These are phyloP conservation scores for Lentithecium fluviatile DNA, from an alignment of 495 filamentous ascomycete species.

Conservation along the genomic window DNA sequence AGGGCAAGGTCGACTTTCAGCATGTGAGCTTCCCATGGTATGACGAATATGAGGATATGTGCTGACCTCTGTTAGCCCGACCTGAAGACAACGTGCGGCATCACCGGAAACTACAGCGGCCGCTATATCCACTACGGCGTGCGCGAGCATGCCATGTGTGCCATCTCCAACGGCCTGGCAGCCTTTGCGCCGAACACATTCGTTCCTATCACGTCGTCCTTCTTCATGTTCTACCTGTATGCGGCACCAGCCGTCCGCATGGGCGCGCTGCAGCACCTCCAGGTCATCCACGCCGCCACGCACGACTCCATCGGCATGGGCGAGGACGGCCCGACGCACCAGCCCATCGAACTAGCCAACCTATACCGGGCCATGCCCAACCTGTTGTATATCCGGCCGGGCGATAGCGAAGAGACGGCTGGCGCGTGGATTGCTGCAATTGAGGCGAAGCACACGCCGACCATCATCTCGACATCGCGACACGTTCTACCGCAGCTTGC, in stretches of 20 bases:
- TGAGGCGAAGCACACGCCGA: slow-evolving; percentile 46
- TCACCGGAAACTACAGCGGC: slow-evolving; percentile 52
- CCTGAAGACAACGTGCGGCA: slow-evolving; percentile 46
- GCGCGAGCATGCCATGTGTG: slow-evolving; percentile 56
- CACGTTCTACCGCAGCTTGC: slow-evolving; percentile 49
- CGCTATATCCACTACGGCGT: slow-evolving; percentile 57
- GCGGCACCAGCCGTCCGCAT: slow-evolving; percentile 61
- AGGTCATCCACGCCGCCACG: slow-evolving; percentile 58
- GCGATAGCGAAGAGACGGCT: slow-evolving; percentile 57
- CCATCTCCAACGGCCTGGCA: slow-evolving; percentile 56
- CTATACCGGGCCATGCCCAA: slow-evolving; percentile 63
- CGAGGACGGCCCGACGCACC: slow-evolving; percentile 62
- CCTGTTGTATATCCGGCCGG: slow-evolving; percentile 57
- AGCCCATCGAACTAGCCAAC: slow-evolving; percentile 58
- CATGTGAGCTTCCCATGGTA: slow-evolving; percentile 40
- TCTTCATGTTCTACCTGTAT: slow-evolving; percentile 63
- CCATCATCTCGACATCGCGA: slow-evolving; percentile 53
- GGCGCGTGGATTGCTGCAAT: slow-evolving; percentile 55
- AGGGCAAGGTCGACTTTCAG: slow-evolving; percentile 56
- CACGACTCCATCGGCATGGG: slow-evolving; percentile 61
- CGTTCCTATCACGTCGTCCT: slow-evolving; percentile 53
- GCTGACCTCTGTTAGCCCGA: slow-evolving; percentile 41
- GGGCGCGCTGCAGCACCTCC: slow-evolving; percentile 57
- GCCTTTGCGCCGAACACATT: slow-evolving; percentile 53
- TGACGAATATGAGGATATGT: not conserved